Evolutionary conservation across 805 yeast genomes (phyloP), one percentile per base, ranked within the genome.

Genomic region (Pichia nanzhaoensis): DNA sequence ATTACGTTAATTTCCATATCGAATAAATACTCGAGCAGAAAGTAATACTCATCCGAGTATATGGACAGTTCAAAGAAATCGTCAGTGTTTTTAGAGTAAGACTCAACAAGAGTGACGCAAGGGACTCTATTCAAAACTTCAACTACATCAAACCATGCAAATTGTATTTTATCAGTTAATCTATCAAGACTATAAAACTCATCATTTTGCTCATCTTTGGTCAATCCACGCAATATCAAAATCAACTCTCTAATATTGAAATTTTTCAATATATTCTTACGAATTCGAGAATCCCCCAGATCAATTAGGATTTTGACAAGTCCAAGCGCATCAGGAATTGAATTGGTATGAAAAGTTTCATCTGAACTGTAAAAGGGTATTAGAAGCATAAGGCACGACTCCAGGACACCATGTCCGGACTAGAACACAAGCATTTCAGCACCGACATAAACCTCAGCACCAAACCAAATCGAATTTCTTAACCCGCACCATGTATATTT

Each of bases 31-130:
- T 44, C 46, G 16, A 50, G 19, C 5, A 52, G 22, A 37, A 39
- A 39, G 13, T 45, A 44, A 39, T 48, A 52, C 5, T 39, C 49
- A 9, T 34, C 27, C 3, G 52, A 48, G 3, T 39, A 37, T 16
- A 50, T 43, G 16, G 49, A 30, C 14, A 50, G 22, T 17, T 50
- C 51, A 27, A 19, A 44, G 28, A 37, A 39, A 16, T 21, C 39
- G 4, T 44, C 33, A 13, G 12, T 32, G 7, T 14, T 8, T 17
- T 13, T 27, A n/a, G 44, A 28, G 13, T 40, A 28, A n/a, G 40
- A 20, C n/a, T 46, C 48, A 21, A 47, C 48, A n/a, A 47, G 39
- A 36, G 37, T 44, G 7, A 47, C 45, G 34, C 50, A 47, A 3
- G 48, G 37, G 21, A 42, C 32, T 4, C 18, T 18, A 12, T 46